A percentile compares a stretch with the other conserved stretches of the same genome.
phyloP scores from a whole-genome alignment of 176 grass and related monocot genomes.

The Guadua angustifolia region DNA sequence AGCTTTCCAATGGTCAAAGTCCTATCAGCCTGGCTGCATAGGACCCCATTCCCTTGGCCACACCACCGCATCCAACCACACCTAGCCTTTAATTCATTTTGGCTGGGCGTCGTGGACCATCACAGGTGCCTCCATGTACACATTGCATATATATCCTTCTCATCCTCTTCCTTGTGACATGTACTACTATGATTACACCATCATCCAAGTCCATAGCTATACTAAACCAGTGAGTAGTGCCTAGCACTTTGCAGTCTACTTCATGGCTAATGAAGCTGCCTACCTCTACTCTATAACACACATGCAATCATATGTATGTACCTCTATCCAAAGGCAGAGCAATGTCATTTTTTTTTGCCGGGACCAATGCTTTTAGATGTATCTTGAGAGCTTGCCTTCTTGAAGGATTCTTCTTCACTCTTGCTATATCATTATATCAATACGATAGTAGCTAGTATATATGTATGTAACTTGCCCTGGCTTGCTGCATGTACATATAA shows the following conservation, averaged over 20 bases:
- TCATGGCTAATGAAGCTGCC: conserved; percentile 13
- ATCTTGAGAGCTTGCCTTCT: conserved; percentile 4
- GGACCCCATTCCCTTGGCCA: conserved; percentile 32
- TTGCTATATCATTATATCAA: background rate
- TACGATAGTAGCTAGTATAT: no score
- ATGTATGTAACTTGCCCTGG: background rate
- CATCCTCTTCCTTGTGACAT: background rate
- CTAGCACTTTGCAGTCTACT: background rate
- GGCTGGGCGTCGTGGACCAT: conserved; percentile 38
- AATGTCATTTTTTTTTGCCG: background rate
- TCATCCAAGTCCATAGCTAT: background rate
- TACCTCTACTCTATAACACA: conserved; percentile 2
- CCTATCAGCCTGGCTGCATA: conserved; percentile 31
- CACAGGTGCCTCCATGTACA: background rate
- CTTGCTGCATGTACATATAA: background rate
- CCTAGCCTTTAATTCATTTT: conserved; percentile 37
- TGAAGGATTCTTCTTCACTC: background rate
- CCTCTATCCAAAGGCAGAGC: no score
- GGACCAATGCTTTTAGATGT: background rate
- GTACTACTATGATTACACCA: background rate
- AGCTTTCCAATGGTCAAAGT: conserved; percentile 52
- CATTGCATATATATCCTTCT: background rate
- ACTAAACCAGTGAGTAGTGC: background rate
- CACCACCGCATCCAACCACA: background rate
- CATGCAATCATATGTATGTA: background rate